Base-by-base conservation (phyloP, 306 rosid species). In the Cicer judaicum region DNA sequence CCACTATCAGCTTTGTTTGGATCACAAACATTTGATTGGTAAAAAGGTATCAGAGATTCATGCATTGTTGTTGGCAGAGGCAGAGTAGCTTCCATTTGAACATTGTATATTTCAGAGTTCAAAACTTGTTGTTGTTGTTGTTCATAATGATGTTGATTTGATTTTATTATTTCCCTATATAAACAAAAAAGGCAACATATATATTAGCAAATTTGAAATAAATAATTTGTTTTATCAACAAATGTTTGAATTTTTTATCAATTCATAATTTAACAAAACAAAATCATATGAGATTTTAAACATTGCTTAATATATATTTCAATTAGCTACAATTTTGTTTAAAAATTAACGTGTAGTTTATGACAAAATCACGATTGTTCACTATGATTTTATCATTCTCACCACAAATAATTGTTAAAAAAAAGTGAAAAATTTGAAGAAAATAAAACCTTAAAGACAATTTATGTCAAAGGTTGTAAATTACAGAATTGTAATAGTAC, bases 1-100 rank as follows among this genome's bases (percentile, higher is more conserved):
- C 89, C 93, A 73, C 93, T 91, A 6, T 89, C 97, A 10, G 90
- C 81, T 24, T 80, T 83, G 64, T 85, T 92, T 38, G 82, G 82
- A 80, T 86, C 89, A 48, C 86, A 71, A 1, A 78, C 50, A 8
- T 49, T 49, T 1, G 91, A 86, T 42, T 82, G 93, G 10, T 88
- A 74, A 8, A 75, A 75, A 0, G 82, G 76, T 14, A 82, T 52
- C 0, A 79, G 64, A 16, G 76, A 72, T 59, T 86, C 91, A 1
- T 80, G 75, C 84, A 82, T 76, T 71, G 85, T 11, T 15, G 85
- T n/a, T 8, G 79, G 70, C 36, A 29, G 42, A 70, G 75, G 54
- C 71, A 85, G 12, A 81, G 82, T 83, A 6, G 87, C 75, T 63
- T 85, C 83, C 86, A 84, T 79, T 44, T 74, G 85, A 2, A 47